Percentiles rank a stretch among this genome's conserved stretches.
Conservation (phyloP, 768 basidiomycete genomes). For the Phanerochaete sordida region DNA sequence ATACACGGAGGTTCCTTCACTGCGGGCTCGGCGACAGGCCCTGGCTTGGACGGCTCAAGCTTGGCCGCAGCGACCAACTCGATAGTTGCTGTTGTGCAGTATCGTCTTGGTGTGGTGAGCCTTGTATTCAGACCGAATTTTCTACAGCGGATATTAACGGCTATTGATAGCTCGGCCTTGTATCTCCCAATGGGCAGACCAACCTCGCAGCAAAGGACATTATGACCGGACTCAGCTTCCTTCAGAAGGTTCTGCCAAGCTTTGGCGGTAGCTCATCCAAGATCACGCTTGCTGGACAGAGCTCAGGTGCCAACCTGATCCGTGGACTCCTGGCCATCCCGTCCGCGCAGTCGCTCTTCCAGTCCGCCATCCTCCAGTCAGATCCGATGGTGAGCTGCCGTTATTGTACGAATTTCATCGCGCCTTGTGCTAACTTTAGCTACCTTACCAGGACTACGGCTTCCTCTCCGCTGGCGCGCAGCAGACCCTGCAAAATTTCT, state of each 20-base stretch:
- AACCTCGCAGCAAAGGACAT: slow-evolving; percentile 73
- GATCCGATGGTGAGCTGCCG: slow-evolving; percentile 72
- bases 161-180: slow-evolving; percentile 60
- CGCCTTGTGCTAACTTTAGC: neutral
- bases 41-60: slow-evolving; percentile 74
- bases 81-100: slow-evolving; percentile 80
- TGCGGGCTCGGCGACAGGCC: slow-evolving; percentile 62
- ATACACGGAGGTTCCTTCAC: slow-evolving; percentile 85
- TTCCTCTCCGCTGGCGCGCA: slow-evolving; percentile 58
- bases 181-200: slow-evolving; percentile 64
- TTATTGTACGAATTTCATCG: neutral
- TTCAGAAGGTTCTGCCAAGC: slow-evolving; percentile 51
- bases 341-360: slow-evolving; percentile 67
- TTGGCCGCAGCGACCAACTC: slow-evolving; percentile 69
- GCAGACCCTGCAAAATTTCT: slow-evolving; percentile 46
- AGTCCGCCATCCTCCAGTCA: slow-evolving; percentile 77
- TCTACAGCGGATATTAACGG: slow-evolving; percentile 8
- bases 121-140: neutral
- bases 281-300: slow-evolving; percentile 81
- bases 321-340: slow-evolving; percentile 73
- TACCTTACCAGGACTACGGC: slow-evolving; percentile 56
- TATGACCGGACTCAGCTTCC: slow-evolving; percentile 61
- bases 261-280: slow-evolving; percentile 66
- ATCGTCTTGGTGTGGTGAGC: slow-evolving; percentile 75
- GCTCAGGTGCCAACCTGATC: slow-evolving; percentile 75